phyloP scores from a whole-genome alignment of 2,329 filamentous ascomycete species.

The Acephala macrosclerotiorum region DNA sequence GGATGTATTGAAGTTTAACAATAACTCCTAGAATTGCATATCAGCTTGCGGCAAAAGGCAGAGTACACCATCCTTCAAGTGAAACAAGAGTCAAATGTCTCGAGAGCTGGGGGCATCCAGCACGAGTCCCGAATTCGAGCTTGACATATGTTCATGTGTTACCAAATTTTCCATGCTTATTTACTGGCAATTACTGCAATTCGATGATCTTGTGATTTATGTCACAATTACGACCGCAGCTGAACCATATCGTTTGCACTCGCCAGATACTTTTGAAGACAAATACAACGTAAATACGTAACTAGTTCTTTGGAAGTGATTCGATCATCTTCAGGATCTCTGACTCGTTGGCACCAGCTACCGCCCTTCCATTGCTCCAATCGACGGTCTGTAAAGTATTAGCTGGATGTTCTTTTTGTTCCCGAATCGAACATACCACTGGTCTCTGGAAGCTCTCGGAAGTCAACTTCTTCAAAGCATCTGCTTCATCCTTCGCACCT shows the following conservation, averaged over 20 bases:
- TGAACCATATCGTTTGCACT: slow-evolving; percentile 7
- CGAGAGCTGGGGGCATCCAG: no score
- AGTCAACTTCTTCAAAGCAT: slow-evolving; percentile 82
- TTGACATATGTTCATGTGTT: neutral
- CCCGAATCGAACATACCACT: slow-evolving; percentile 63
- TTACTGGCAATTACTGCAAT: neutral
- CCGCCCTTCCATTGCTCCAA: slow-evolving; percentile 89
- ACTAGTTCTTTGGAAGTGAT: slow-evolving; percentile 52
- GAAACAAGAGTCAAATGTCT: no score
- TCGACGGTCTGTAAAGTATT: slow-evolving; percentile 70
- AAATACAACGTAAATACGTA: slow-evolving; percentile 17
- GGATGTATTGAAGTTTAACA: no score
- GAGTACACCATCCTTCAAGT: no score
- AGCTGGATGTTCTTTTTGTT: slow-evolving; percentile 28
- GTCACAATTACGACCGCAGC: slow-evolving; percentile 11
- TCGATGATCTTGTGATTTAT: neutral
- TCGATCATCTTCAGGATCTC: slow-evolving; percentile 86
- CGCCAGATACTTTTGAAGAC: slow-evolving; percentile 17
- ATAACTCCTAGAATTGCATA: no score
- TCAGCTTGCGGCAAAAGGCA: no score
- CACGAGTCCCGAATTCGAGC: no score
- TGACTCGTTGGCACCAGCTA: slow-evolving; percentile 81
- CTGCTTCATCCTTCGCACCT: slow-evolving; percentile 75
- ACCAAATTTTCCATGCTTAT: neutral
- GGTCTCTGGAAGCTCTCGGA: slow-evolving; percentile 75